These are phyloP conservation scores for Ustilago sp. DNA, from an alignment of 1,284 basidiomycete genomes.

Conservation along the genomic window DNA sequence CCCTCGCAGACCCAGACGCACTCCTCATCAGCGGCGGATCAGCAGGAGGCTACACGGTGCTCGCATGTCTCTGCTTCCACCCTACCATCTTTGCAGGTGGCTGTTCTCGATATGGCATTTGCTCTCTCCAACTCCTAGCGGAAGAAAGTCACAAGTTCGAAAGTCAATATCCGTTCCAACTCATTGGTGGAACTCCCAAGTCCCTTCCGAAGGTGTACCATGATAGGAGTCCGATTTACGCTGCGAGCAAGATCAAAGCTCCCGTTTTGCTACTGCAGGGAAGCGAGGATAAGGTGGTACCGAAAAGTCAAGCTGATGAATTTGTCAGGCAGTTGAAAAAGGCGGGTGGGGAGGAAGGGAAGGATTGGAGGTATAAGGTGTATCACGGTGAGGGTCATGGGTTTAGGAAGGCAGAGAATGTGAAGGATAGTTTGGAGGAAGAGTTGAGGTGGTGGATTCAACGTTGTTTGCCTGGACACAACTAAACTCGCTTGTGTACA, in stretches of 20 bases:
- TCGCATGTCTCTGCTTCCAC: constrained; percentile 71
- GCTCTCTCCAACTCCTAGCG: constrained; percentile 28
- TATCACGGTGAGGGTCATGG: constrained; percentile 61
- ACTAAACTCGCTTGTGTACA: too few relatives aligned
- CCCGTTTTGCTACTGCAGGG: constrained; percentile 76
- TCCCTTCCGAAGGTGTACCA: constrained; percentile 73
- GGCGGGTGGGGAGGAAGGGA: constrained; percentile 20
- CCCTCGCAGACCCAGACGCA: constrained; percentile 31
- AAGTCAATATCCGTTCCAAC: constrained; percentile 73
- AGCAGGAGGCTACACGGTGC: constrained; percentile 75
- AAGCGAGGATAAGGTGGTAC: constrained; percentile 74
- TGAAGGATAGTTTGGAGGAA: constrained; percentile 35
- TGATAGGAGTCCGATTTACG: constrained; percentile 73
- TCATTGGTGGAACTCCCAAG: constrained; percentile 74
- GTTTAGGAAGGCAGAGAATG: constrained; percentile 30
- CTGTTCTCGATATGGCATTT: constrained; percentile 42
- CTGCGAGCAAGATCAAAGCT: constrained; percentile 73
- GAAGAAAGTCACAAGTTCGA: constrained; percentile 78
- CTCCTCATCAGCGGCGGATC: constrained; percentile 69
- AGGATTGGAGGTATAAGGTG: constrained; percentile 48
- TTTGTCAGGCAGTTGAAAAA: constrained; percentile 53
- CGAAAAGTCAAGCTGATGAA: constrained; percentile 73
- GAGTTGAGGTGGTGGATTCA: constrained; percentile 35
- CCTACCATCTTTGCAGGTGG: constrained; percentile 47
- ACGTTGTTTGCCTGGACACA: background rate